Evolutionary conservation across 495 filamentous ascomycete species (phyloP).

Genomic region (Aspergillus carlsbadensis): DNA sequence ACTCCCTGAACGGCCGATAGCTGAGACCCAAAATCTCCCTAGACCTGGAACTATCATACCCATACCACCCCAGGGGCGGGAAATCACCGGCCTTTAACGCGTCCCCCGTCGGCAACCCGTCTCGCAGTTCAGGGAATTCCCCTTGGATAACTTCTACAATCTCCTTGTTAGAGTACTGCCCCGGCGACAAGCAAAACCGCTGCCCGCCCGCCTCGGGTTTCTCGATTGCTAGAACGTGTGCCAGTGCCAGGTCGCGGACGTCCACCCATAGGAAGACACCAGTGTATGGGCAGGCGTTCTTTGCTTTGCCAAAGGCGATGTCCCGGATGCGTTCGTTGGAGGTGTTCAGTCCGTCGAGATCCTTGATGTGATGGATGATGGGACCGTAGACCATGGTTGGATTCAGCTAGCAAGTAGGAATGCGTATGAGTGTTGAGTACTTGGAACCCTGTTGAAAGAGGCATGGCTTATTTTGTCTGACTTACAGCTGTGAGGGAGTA

Average conservation of each 20-base stretch:
- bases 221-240: constrained; percentile 71
- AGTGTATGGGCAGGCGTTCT: constrained; percentile 58
- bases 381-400: constrained; percentile 73
- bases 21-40: constrained; percentile 58
- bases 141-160: constrained; percentile 63
- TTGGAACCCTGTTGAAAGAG: no score
- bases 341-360: constrained; percentile 66
- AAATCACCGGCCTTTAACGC: no score
- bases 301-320: constrained; percentile 63
- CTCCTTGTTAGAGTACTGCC: constrained; percentile 64
- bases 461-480: constrained; percentile 12
- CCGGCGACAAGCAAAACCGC: constrained; percentile 67
- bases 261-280: constrained; percentile 62
- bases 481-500: constrained; percentile 53
- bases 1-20: constrained; percentile 53
- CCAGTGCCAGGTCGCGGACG: constrained; percentile 68
- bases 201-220: constrained; percentile 64
- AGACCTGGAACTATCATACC: constrained; percentile 53
- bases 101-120: constrained; percentile 53
- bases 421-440: no score
- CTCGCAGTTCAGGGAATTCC: constrained; percentile 62
- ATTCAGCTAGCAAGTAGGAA: constrained; percentile 69
- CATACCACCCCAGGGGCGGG: constrained; percentile 40
- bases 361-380: constrained; percentile 62
- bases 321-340: constrained; percentile 58